Percentiles rank a stretch among this genome's conserved stretches.
Conservation (phyloP, 345 rosid species). For the Brassica carinata region DNA sequence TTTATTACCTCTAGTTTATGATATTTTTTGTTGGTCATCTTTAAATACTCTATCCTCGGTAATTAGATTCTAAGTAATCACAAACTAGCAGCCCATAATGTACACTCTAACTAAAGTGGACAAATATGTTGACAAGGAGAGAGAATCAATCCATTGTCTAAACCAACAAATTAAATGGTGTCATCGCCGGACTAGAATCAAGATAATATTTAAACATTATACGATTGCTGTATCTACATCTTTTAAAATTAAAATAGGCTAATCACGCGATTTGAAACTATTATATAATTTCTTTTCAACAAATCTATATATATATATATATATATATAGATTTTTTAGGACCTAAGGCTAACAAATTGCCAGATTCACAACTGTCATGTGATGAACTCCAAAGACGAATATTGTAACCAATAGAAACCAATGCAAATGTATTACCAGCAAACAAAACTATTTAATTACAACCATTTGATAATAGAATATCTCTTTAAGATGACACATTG, state of each 20-base stretch:
- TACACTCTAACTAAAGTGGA: conserved; percentile 1
- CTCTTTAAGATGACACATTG: conserved; percentile 15
- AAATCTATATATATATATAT: background rate
- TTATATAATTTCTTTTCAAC: background rate
- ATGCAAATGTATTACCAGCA: conserved; percentile 12
- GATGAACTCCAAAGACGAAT: conserved; percentile 19
- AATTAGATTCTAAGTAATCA: background rate
- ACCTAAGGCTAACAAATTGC: conserved; percentile 16
- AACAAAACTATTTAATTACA: conserved; percentile 20
- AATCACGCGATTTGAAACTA: conserved; percentile 8
- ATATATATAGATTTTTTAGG: background rate
- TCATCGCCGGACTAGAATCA: conserved; percentile 1
- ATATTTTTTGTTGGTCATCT: background rate
- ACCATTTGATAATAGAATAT: conserved; percentile 33
- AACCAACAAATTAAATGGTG: background rate
- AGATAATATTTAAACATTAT: background rate
- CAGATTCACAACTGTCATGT: conserved; percentile 33
- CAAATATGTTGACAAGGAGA: background rate
- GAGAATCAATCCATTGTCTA: background rate
- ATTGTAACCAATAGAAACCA: background rate
- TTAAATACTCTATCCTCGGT: background rate
- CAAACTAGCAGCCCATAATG: background rate
- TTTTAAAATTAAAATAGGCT: conserved; percentile 6
- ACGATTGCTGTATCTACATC: background rate
- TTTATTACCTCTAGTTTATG: background rate